Base-by-base conservation (phyloP, 176 grass and related monocot genomes). In the Miscanthus lutarioriparius region DNA sequence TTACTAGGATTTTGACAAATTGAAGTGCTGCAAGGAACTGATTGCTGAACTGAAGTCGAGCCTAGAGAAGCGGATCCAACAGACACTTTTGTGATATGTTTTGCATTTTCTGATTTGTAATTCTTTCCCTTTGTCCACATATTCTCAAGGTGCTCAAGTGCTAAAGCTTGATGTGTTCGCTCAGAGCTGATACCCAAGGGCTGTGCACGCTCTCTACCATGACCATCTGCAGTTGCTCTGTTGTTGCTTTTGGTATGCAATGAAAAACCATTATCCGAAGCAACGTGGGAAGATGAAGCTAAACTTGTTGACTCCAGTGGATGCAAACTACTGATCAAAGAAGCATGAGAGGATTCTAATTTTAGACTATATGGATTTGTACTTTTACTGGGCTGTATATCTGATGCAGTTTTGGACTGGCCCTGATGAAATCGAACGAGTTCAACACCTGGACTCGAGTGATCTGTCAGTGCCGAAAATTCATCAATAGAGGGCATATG, bases 121-220 rank as follows among this genome's bases (percentile, higher is more conserved):
- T 96, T 90, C 82, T 88, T 93, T 80, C 93, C 97, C 92, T 88
- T 99, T 69, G 97, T 87, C 97, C 97, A 99, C 80, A 99, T 82
- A 80, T 99, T 86, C 59, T 99, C 97, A 70, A 99, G 89, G 87
- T 99, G 93, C 84, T 94, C 97, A 76, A 88, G 97, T 80, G 90
- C 88, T 76, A 99, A 76, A 66, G 83, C 84, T 94, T 88, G 86
- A 83, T 63, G 54, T 79, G 88, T 92, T 45, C 39, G 77, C 66
- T 85, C 80, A 51, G 91, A 88, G 59, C 86, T 84, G 78, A 86
- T 68, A 82, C 90, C 90, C 91, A 92, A 82, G 43, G 75, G 84
- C 38, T 88, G 86, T 59, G 83, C 64, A 82, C 66, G 71, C 26
- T 95, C 87, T 74, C 61, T 84, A 22, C 82, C 87, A 23, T 22